phyloP scores from a whole-genome alignment of 2,329 filamentous ascomycete species.

The Alternaria sp. region DNA sequence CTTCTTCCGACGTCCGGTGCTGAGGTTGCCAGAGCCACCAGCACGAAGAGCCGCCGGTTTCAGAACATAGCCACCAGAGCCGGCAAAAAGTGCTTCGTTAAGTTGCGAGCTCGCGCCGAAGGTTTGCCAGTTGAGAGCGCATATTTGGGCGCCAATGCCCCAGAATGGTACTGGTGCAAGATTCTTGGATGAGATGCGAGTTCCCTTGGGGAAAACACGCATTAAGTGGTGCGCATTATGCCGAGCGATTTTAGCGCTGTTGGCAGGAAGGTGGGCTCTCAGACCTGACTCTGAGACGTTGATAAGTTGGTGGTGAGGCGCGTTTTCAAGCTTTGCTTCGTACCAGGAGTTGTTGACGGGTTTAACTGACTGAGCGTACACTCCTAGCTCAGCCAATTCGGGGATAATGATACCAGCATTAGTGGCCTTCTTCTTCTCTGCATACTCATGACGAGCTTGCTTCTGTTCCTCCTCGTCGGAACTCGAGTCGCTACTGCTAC shows the following conservation, averaged over 20 bases:
- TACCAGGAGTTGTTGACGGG: constrained; percentile 72
- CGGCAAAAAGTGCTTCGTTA: constrained; percentile 72
- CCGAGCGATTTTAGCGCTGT: constrained; percentile 60
- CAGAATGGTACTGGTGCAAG: constrained; percentile 70
- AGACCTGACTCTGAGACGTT: constrained; percentile 73
- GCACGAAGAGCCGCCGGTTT: constrained; percentile 68
- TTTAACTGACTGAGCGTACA: constrained; percentile 76
- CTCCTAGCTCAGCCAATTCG: constrained; percentile 70
- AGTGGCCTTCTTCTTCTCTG: constrained; percentile 60
- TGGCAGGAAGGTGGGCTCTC: constrained; percentile 59
- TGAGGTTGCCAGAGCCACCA: constrained; percentile 63
- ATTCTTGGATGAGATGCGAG: constrained; percentile 72
- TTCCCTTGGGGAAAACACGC: constrained; percentile 74
- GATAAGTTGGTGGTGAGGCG: constrained; percentile 71
- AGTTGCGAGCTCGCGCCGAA: constrained; percentile 72
- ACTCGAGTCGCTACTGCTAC: constrained; percentile 45
- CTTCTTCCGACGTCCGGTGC: constrained; percentile 57
- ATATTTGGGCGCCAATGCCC: constrained; percentile 73
- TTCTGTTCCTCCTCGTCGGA: constrained; percentile 56
- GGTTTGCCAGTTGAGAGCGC: constrained; percentile 74
- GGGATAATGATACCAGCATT: constrained; percentile 65
- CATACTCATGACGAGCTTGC: constrained; percentile 64
- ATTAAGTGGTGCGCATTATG: constrained; percentile 74
- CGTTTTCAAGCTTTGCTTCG: constrained; percentile 57
- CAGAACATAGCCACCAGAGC: constrained; percentile 70